phyloP scores from a whole-genome alignment of 2,329 filamentous ascomycete species.

The Pseudocercospora vitis region DNA sequence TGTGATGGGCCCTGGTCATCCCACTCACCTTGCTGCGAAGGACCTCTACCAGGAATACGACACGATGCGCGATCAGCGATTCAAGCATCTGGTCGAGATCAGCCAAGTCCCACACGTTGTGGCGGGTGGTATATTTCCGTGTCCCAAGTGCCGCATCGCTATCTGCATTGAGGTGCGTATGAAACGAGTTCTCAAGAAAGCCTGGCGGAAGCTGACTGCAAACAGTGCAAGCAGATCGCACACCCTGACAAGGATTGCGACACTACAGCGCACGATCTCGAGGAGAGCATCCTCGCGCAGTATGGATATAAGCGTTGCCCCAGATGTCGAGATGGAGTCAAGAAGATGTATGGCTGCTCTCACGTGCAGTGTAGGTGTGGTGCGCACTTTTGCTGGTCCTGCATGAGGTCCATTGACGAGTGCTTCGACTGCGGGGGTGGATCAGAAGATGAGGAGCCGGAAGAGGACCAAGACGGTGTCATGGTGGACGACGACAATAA shows the following conservation, averaged over 20 bases:
- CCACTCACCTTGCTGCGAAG: not conserved
- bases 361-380: slow-evolving; percentile 53
- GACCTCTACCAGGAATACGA: not conserved
- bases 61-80: too few relatives aligned
- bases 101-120: not conserved
- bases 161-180: slow-evolving; percentile 47
- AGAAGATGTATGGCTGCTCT: slow-evolving; percentile 51
- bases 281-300: slow-evolving; percentile 41
- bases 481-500: slow-evolving; percentile 33
- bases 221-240: slow-evolving; percentile 39
- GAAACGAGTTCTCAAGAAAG: too few relatives aligned
- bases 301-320: slow-evolving; percentile 54
- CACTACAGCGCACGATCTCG: slow-evolving; percentile 40
- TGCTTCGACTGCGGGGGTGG: slow-evolving; percentile 34
- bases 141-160: slow-evolving; percentile 45
- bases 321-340: slow-evolving; percentile 49
- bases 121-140: slow-evolving; percentile 36
- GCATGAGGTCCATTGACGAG: slow-evolving; percentile 37
- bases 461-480: slow-evolving; percentile 32
- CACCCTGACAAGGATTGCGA: slow-evolving; percentile 43
- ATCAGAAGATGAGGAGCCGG: slow-evolving; percentile 30
- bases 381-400: slow-evolving; percentile 53
- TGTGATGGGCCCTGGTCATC: not conserved
- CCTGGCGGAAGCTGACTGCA: slow-evolving; percentile 31
- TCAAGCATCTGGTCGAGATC: not conserved